These are phyloP conservation scores for Delitschia confertaspora DNA, from an alignment of 495 filamentous ascomycete species.

Conservation along the genomic window DNA sequence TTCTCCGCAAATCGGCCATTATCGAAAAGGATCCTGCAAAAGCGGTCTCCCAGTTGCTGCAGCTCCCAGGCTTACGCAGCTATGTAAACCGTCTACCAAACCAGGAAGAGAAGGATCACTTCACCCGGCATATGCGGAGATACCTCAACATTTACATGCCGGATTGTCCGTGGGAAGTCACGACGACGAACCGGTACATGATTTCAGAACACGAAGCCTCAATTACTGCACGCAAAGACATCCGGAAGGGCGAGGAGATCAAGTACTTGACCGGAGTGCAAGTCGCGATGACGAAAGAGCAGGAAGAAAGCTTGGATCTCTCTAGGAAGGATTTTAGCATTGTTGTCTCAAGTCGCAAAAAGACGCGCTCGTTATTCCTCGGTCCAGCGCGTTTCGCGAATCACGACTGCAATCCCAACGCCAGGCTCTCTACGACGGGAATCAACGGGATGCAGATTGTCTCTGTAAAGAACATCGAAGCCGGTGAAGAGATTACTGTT, in stretches of 20 bases:
- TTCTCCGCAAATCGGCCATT: slow-evolving; percentile 69
- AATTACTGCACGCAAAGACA: slow-evolving; percentile 68
- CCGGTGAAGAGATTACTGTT: slow-evolving; percentile 92
- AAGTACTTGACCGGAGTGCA: slow-evolving; percentile 86
- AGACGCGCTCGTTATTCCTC: slow-evolving; percentile 79
- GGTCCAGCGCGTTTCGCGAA: slow-evolving; percentile 95
- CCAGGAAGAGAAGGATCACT: slow-evolving; percentile 77
- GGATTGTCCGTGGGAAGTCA: slow-evolving; percentile 89
- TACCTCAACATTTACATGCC: slow-evolving; percentile 90
- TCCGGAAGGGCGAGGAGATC: slow-evolving; percentile 73
- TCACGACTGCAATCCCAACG: slow-evolving; percentile 94
- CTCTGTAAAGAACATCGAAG: slow-evolving; percentile 65
- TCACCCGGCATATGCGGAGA: slow-evolving; percentile 73
- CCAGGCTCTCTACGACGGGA: slow-evolving; percentile 68
- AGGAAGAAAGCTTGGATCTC: slow-evolving; percentile 70
- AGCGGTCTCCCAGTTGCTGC: slow-evolving; percentile 58
- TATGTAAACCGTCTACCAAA: slow-evolving; percentile 57
- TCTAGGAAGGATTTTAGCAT: slow-evolving; percentile 90
- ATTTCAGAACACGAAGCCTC: slow-evolving; percentile 79
- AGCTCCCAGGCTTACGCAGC: slow-evolving; percentile 66
- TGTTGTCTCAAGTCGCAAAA: slow-evolving; percentile 84
- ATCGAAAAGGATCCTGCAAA: slow-evolving; percentile 57
- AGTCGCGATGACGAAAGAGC: slow-evolving; percentile 78
- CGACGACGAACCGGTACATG: slow-evolving; percentile 92
- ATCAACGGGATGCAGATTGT: slow-evolving; percentile 82